phyloP scores from a whole-genome alignment of 331 rosid genomes.

The Ulmus americana region DNA sequence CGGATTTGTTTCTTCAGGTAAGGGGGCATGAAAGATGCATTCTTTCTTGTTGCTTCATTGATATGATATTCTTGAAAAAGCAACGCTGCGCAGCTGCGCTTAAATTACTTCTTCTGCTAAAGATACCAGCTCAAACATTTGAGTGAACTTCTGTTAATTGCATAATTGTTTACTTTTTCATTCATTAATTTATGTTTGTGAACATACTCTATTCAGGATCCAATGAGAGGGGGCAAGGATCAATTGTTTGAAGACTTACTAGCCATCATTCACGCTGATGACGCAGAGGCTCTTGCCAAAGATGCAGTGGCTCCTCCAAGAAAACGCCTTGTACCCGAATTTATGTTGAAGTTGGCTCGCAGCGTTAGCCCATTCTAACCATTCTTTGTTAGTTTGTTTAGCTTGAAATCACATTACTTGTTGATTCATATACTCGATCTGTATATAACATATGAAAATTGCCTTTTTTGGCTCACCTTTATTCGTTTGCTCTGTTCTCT shows the following conservation, averaged over 20 bases:
- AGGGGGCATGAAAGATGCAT: conserved; percentile 12
- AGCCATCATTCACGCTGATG: conserved; percentile 57
- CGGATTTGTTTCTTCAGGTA: conserved; percentile 95
- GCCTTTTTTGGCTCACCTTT: conserved; percentile 3
- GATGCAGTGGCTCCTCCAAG: conserved; percentile 73
- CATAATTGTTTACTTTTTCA: background rate
- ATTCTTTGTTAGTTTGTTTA: conserved; percentile 2
- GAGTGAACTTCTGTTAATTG: background rate
- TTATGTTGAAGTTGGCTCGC: conserved; percentile 80
- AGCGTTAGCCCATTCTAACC: conserved; percentile 74
- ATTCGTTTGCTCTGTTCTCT: background rate
- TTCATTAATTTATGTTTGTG: conserved; percentile 2
- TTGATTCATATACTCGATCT: conserved; percentile 19
- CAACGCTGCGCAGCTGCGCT: background rate
- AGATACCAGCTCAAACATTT: background rate
- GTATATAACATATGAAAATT: conserved; percentile 12
- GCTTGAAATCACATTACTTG: background rate
- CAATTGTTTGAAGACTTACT: conserved; percentile 76
- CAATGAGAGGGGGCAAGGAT: conserved; percentile 86
- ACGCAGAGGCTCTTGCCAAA: conserved; percentile 57
- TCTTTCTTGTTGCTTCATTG: conserved; percentile 4
- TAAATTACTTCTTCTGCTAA: conserved; percentile 1
- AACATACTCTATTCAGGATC: conserved; percentile 51
- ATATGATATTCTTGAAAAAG: no score
- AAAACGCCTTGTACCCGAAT: conserved; percentile 90